Percentiles rank a stretch among this genome's conserved stretches.
Conservation (phyloP, 2,329 filamentous ascomycete genomes). For the Penicillium sp. region DNA sequence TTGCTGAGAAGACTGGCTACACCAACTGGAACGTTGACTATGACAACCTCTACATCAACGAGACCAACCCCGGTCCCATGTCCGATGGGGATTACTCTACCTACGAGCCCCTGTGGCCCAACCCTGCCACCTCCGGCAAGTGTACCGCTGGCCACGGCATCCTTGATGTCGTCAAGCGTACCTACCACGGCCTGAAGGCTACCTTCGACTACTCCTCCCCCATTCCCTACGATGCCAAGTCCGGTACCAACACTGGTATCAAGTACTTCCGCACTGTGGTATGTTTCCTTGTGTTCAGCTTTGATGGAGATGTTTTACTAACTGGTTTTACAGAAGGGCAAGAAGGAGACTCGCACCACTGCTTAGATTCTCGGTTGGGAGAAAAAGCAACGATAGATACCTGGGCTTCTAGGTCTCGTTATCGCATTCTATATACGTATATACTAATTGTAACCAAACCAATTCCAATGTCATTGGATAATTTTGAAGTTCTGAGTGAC, state of each 20-base stretch:
- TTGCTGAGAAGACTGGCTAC: slow-evolving; percentile 63
- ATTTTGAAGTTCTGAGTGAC: neutral
- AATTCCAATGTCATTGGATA: neutral
- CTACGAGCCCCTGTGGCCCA: slow-evolving; percentile 31
- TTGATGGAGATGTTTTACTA: neutral
- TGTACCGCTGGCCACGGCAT: slow-evolving; percentile 40
- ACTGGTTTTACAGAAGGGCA: slow-evolving; percentile 16
- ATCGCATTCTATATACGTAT: neutral
- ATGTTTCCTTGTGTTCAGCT: neutral
- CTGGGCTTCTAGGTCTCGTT: neutral
- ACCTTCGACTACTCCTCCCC: slow-evolving; percentile 39
- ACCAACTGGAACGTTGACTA: slow-evolving; percentile 41
- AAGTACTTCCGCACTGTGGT: slow-evolving; percentile 22
- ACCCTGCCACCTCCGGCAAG: slow-evolving; percentile 26
- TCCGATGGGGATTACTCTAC: slow-evolving; percentile 28
- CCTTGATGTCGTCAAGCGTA: slow-evolving; percentile 34
- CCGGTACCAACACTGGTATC: slow-evolving; percentile 27
- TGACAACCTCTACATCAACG: slow-evolving; percentile 51
- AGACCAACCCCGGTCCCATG: slow-evolving; percentile 53
- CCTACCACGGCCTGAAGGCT: slow-evolving; percentile 27
- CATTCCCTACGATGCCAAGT: slow-evolving; percentile 29
- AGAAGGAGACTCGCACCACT: slow-evolving; percentile 14
- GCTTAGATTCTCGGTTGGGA: neutral
- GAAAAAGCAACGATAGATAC: neutral
- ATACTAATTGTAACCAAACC: neutral